phyloP scores from a whole-genome alignment of 768 basidiomycete genomes.

The Suillus sp. region DNA sequence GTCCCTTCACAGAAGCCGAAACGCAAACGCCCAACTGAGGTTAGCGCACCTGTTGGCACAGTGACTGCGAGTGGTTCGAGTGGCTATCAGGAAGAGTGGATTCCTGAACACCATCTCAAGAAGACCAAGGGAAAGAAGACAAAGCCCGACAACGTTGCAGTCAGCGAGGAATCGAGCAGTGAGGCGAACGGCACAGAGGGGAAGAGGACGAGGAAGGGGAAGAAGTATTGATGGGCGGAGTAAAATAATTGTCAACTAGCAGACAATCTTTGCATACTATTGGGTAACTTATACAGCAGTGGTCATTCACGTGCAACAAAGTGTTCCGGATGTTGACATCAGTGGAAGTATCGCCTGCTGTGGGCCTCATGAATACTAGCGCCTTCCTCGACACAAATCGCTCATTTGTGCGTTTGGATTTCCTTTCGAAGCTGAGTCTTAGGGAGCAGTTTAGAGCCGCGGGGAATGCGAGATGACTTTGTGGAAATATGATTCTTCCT shows the following conservation, averaged over 20 bases:
- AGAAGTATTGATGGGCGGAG: constrained; percentile 39
- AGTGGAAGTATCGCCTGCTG: not conserved
- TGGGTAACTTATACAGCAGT: constrained; percentile 16
- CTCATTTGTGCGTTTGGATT: not conserved
- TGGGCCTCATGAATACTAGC: not conserved
- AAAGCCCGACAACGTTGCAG: constrained; percentile 46
- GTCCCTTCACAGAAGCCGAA: constrained; percentile 55
- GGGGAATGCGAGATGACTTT: not conserved
- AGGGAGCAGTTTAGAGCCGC: not conserved
- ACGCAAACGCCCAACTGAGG: constrained; percentile 43
- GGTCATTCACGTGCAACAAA: not conserved
- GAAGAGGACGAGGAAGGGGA: constrained; percentile 45
- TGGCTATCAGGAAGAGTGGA: constrained; percentile 89
- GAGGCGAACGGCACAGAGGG: constrained; percentile 67
- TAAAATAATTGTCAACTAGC: not conserved
- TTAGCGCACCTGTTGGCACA: constrained; percentile 56
- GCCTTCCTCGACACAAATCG: too few species aligned
- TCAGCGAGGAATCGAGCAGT: constrained; percentile 69
- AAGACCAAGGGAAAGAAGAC: constrained; percentile 57
- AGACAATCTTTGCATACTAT: constrained; percentile 3
- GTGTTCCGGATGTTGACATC: not conserved
- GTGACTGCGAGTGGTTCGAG: constrained; percentile 67
- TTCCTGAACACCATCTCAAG: constrained; percentile 85
- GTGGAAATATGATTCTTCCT: not conserved
- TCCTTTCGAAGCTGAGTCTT: not conserved